Evolutionary conservation across 169 alveolate genomes (phyloP).

Genomic region (Plasmodium berghei): DNA sequence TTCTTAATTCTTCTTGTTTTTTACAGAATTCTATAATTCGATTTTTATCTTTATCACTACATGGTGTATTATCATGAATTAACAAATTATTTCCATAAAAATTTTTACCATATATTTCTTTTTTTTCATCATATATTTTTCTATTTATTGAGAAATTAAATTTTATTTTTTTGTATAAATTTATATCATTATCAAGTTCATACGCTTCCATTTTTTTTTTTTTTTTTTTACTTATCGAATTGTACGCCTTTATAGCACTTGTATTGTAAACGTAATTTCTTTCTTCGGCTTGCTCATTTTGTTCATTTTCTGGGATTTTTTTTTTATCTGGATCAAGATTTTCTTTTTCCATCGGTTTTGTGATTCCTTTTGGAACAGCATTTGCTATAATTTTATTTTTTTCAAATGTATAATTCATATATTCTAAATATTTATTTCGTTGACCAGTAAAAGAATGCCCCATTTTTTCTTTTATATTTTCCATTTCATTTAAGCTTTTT

Average conservation of each 20-base stretch:
- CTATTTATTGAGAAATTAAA: slow-evolving; percentile 62
- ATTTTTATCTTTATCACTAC: slow-evolving; percentile 51
- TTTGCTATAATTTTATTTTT: slow-evolving; percentile 19
- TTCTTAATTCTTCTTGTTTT: slow-evolving; percentile 44
- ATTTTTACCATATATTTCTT: slow-evolving; percentile 14
- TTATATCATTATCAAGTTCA: slow-evolving; percentile 35
- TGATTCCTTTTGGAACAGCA: slow-evolving; percentile 2
- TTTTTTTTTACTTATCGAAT: slow-evolving; percentile 5
- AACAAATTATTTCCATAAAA: slow-evolving; percentile 43
- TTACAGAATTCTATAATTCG: slow-evolving; percentile 35
- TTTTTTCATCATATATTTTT: slow-evolving; percentile 52
- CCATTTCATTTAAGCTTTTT: slow-evolving; percentile 32
- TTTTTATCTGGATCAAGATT: not conserved
- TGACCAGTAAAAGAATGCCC: slow-evolving; percentile 29
- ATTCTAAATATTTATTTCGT: slow-evolving; percentile 43
- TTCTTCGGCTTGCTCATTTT: not conserved
- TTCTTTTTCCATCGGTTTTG: not conserved
- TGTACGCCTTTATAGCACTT: slow-evolving; percentile 31
- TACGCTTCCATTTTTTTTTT: slow-evolving; percentile 10
- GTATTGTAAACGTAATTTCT: slow-evolving; percentile 14
- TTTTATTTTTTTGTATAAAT: slow-evolving; percentile 60
- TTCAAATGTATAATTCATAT: slow-evolving; percentile 24
- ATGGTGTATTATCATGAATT: slow-evolving; percentile 16
- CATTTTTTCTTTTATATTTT: slow-evolving; percentile 15
- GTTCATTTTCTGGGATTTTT: not conserved